Conservation (phyloP, 495 filamentous ascomycete species). For the Neurospora sp. region DNA sequence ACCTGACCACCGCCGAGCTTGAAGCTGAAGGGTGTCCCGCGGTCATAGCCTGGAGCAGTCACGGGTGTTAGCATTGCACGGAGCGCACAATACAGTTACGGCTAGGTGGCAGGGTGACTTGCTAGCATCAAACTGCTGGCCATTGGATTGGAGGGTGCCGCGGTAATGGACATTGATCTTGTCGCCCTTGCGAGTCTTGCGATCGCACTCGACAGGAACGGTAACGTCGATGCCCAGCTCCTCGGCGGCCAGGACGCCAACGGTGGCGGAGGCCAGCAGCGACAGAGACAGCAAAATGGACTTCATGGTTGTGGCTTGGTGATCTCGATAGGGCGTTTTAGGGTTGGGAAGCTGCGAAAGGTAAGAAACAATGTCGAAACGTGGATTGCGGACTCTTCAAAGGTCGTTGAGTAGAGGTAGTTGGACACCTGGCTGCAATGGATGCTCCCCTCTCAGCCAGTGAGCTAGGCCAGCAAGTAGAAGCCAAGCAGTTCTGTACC, state of each 20-base stretch:
- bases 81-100: slow-evolving; percentile 3
- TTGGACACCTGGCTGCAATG: not conserved
- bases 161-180: slow-evolving; percentile 77
- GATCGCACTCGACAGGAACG: slow-evolving; percentile 51
- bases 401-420: not conserved
- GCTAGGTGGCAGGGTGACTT: slow-evolving; percentile 4
- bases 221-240: slow-evolving; percentile 67
- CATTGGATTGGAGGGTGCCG: slow-evolving; percentile 57
- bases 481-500: not conserved
- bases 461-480: not conserved
- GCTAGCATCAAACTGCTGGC: slow-evolving; percentile 50
- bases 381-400: not conserved
- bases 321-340: not conserved
- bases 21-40: slow-evolving; percentile 66
- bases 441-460: not conserved
- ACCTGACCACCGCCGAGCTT: slow-evolving; percentile 69
- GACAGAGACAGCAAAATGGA: slow-evolving; percentile 47
- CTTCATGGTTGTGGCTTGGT: slow-evolving; percentile 31
- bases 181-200: slow-evolving; percentile 70
- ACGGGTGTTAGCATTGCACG: slow-evolving; percentile 5
- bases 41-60: slow-evolving; percentile 52
- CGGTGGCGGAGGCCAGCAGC: slow-evolving; percentile 40
- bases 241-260: slow-evolving; percentile 40
- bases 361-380: not conserved
- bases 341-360: not conserved